Conservation (phyloP, 192 early-diverging fungal species). For the Linnemannia exigua region DNA sequence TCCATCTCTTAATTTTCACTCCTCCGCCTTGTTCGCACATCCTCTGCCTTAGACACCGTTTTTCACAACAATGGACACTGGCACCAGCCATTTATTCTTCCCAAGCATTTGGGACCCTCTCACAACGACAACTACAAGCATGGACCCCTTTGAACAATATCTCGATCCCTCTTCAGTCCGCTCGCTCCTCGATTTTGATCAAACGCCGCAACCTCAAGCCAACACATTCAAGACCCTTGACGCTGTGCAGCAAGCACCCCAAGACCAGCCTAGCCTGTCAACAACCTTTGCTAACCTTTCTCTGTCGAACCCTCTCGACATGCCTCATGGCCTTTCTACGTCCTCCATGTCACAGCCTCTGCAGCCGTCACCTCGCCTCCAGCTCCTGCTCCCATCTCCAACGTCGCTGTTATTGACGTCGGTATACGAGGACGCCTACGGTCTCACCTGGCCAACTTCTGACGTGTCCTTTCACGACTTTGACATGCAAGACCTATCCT, state of each 20-base stretch:
- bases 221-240: neutral
- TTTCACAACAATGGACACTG: neutral
- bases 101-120: neutral
- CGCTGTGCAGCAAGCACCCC: neutral
- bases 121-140: neutral
- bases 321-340: neutral
- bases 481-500: neutral
- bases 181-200: neutral
- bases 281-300: neutral
- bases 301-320: neutral
- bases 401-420: neutral
- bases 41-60: too few species aligned
- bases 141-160: conserved; percentile 1
- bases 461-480: neutral
- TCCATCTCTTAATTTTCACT: neutral
- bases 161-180: neutral
- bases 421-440: neutral
- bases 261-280: neutral
- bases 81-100: neutral
- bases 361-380: neutral
- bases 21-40: too few species aligned
- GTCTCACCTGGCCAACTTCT: neutral
- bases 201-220: neutral
- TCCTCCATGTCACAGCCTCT: neutral
- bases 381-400: neutral